A percentile compares a stretch with the other conserved stretches of the same genome.
These are phyloP conservation scores for Stephania cephalantha DNA, from an alignment of 164 flowering plant genomes.

Conservation along the genomic window DNA sequence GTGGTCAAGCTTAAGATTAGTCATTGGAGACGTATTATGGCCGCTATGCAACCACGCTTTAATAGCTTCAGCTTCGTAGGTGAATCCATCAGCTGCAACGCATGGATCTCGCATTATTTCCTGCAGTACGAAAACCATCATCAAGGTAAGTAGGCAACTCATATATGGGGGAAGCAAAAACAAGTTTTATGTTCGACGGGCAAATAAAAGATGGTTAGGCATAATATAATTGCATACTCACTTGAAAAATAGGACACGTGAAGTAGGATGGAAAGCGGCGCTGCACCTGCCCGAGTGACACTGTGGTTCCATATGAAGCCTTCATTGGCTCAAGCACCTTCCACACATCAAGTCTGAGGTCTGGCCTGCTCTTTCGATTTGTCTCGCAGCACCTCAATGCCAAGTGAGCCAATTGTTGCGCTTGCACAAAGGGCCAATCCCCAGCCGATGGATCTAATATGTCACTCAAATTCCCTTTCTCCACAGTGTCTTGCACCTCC, in stretches of 20 bases:
- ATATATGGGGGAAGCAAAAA: neutral
- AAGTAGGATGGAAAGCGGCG: slow-evolving; percentile 50
- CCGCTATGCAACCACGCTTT: slow-evolving; percentile 4
- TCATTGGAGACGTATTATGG: slow-evolving; percentile 7
- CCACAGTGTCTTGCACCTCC: slow-evolving; percentile 60
- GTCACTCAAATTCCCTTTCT: slow-evolving; percentile 34
- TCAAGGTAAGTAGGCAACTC: neutral
- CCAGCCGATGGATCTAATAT: slow-evolving; percentile 73
- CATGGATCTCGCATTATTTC: slow-evolving; percentile 11
- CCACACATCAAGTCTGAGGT: slow-evolving; percentile 63
- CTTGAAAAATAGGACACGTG: slow-evolving; percentile 72
- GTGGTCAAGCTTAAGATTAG: slow-evolving; percentile 3
- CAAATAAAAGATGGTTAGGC: neutral
- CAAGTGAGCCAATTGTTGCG: slow-evolving; percentile 58
- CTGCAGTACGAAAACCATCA: neutral
- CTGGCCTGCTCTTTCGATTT: slow-evolving; percentile 44
- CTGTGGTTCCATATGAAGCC: slow-evolving; percentile 39
- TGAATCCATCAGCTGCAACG: slow-evolving; percentile 7
- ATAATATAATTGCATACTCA: slow-evolving; percentile 8
- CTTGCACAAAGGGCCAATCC: slow-evolving; percentile 80
- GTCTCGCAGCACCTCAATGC: slow-evolving; percentile 61
- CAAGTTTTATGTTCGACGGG: neutral
- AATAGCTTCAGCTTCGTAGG: slow-evolving; percentile 8
- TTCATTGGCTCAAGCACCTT: slow-evolving; percentile 66
- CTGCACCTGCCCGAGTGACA: slow-evolving; percentile 13